Conservation (phyloP, 2,329 filamentous ascomycete genomes). For the Teratosphaeria gauchensis region DNA sequence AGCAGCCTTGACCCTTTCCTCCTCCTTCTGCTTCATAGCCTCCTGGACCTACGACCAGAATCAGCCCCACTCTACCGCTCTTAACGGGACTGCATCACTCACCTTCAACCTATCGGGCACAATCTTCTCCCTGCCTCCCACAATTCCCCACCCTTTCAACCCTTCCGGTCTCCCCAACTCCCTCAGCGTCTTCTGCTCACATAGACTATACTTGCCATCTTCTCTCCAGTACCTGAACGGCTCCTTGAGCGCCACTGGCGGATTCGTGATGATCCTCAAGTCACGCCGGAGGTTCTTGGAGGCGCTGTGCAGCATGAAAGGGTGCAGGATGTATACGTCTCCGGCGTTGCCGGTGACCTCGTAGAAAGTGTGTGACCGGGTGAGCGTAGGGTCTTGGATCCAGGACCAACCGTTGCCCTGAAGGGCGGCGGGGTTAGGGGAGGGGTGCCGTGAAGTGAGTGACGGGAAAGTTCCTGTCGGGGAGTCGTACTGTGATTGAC, state of each 20-base stretch:
- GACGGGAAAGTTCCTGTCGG: conserved; percentile 57
- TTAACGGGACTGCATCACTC: neutral
- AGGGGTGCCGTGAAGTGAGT: conserved; percentile 46
- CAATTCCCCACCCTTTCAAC: conserved; percentile 5
- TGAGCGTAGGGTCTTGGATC: conserved; percentile 28
- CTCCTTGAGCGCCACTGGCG: conserved; percentile 42
- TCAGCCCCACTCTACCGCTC: too few species aligned
- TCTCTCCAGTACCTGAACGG: conserved; percentile 39
- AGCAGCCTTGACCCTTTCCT: too few species aligned
- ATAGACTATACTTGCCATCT: conserved; percentile 20
- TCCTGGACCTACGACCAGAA: too few species aligned
- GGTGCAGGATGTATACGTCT: conserved; percentile 51
- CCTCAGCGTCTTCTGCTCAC: conserved; percentile 6
- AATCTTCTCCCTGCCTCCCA: conserved; percentile 1
- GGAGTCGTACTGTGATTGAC: conserved; percentile 37
- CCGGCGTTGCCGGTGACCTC: conserved; percentile 46
- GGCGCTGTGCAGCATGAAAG: conserved; percentile 51
- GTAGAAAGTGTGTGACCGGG: conserved; percentile 37
- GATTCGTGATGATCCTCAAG: conserved; percentile 46
- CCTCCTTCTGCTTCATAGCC: too few species aligned
- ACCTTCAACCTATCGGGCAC: conserved; percentile 3
- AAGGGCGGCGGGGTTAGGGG: conserved; percentile 26
- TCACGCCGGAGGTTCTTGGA: conserved; percentile 40
- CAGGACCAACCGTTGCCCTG: conserved; percentile 27
- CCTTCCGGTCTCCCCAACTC: conserved; percentile 4